Evolutionary conservation across 164 flowering plant genomes (phyloP).

Genomic region (Macadamia integrifolia): DNA sequence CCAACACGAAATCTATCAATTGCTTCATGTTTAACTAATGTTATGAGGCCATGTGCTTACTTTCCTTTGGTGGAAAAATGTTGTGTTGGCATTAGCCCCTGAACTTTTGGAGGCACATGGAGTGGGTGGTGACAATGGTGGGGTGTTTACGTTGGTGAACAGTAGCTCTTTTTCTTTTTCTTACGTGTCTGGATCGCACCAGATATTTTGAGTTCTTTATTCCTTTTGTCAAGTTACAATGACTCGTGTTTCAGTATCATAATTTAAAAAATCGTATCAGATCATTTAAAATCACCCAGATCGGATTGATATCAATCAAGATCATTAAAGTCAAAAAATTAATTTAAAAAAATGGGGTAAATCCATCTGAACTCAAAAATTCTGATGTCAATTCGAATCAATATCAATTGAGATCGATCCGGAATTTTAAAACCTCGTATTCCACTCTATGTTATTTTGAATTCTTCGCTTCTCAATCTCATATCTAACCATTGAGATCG

Average conservation of each 20-base stretch:
- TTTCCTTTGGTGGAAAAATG: slow-evolving; percentile 9
- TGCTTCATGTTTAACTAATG: slow-evolving; percentile 14
- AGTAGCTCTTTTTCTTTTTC: not conserved
- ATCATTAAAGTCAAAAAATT: no score
- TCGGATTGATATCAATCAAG: no score
- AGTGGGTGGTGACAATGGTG: not conserved
- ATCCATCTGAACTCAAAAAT: no score
- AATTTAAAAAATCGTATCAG: no score
- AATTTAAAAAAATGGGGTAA: no score
- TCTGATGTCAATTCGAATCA: no score
- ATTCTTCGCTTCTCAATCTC: slow-evolving; percentile 1
- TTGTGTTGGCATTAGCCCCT: slow-evolving; percentile 3
- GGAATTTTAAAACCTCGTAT: not conserved
- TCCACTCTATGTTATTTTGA: no score
- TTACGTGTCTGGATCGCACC: not conserved
- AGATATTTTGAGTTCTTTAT: not conserved
- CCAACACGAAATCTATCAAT: not conserved
- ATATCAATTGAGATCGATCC: not conserved
- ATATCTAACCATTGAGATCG: not conserved
- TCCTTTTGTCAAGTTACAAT: not conserved
- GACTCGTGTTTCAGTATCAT: not conserved
- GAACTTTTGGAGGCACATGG: slow-evolving; percentile 18
- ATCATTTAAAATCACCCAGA: no score
- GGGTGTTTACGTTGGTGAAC: not conserved
- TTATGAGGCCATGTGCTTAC: slow-evolving; percentile 20